Base-by-base conservation (phyloP, 441 rosid species). In the Erodium moschatum region DNA sequence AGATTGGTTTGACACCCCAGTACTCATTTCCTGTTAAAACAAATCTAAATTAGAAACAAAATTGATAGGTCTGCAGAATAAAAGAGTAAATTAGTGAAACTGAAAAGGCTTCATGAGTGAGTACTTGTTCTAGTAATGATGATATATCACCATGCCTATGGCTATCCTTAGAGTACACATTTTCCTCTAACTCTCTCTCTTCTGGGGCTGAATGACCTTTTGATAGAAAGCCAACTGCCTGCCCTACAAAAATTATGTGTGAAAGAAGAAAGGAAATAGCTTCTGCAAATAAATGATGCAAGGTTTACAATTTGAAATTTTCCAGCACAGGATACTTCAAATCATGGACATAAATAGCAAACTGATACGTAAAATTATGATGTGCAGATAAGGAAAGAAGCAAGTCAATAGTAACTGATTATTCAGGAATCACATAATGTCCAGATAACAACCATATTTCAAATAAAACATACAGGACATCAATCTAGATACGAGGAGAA, bases 101-200 rank as follows among this genome's bases (percentile, higher is more conserved):
- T 20, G 4, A 73, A 50, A 67, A 76, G 69, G 70, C 21, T 68
- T 61, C 69, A 61, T 29, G 66, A 69, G 71, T 54, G 76, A 74
- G 67, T 79, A 95, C 98, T 92, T 88, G 91, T 72, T 92, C 98
- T 54, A 95, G 88, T 78, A 94, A 79, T 44, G 96, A 89, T 62
- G 85, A 71, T 66, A 79, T 70, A 70, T 95, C 95, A 52, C 72
- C 69, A 77, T 79, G 85, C 74, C 70, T 69, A 40, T 79, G 85
- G 75, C 70, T 69, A 40, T 81, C 72, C 66, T 81, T 86, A 29
- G 89, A 83, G 81, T 74, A 79, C 19, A 88, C 81, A 75, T 76
- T 84, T 86, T 89, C 97, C 78, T 80, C 85, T 79, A 95, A 76
- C 77, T 95, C 99, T 68, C 82, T 85, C 77, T 90, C 97, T 60